Evolutionary conservation across 495 filamentous ascomycete species (phyloP).

Genomic region (Penicillium waksmanii): DNA sequence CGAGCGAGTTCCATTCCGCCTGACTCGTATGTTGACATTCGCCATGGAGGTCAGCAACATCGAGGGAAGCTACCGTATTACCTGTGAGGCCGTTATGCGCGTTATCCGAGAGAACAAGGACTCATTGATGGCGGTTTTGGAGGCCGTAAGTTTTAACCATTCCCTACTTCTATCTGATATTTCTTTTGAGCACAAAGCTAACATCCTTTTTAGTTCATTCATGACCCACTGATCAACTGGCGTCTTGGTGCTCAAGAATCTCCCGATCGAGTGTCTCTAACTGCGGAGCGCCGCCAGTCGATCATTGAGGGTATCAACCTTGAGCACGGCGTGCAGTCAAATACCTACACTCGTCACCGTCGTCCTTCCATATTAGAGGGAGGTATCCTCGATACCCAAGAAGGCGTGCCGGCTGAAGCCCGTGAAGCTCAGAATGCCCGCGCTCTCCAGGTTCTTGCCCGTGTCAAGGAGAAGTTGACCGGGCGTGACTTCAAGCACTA

Average conservation of each 20-base stretch:
- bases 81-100: constrained; percentile 97
- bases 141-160: constrained; percentile 72
- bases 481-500: constrained; percentile 63
- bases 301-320: constrained; percentile 69
- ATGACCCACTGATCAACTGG: constrained; percentile 97
- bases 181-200: constrained; percentile 1
- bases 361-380: constrained; percentile 56
- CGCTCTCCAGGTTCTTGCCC: constrained; percentile 86
- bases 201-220: constrained; percentile 72
- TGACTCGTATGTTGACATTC: constrained; percentile 98
- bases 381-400: constrained; percentile 51
- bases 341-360: constrained; percentile 51
- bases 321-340: constrained; percentile 50
- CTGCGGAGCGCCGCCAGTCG: constrained; percentile 75
- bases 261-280: constrained; percentile 76
- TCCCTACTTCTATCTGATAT: not conserved
- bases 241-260: constrained; percentile 86
- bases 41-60: constrained; percentile 99
- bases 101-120: constrained; percentile 96
- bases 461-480: constrained; percentile 94
- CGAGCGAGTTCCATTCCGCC: constrained; percentile 93
- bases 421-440: constrained; percentile 89
- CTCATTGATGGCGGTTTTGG: constrained; percentile 95
- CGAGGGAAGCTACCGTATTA: constrained; percentile 95
- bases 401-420: constrained; percentile 54